Conservation (phyloP, 2,329 filamentous ascomycete species). For the Nigrospora osmanthi region DNA sequence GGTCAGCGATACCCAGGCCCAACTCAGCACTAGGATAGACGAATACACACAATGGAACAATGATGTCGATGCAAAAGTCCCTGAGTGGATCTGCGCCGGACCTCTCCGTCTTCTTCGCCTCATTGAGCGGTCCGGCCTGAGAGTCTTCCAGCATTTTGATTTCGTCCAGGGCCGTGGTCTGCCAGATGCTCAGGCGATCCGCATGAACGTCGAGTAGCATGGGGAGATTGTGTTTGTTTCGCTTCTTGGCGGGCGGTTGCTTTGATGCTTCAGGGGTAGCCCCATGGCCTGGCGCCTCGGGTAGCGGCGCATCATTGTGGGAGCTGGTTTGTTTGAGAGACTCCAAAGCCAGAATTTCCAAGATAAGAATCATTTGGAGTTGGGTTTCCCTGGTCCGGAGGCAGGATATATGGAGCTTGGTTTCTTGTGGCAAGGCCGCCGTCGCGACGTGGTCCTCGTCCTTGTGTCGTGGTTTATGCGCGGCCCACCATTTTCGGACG, state of each 20-base stretch:
- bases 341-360: slow-evolving; percentile 69
- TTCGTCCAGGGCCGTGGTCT: slow-evolving; percentile 62
- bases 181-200: slow-evolving; percentile 77
- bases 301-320: slow-evolving; percentile 34
- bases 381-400: slow-evolving; percentile 71
- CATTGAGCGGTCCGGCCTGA: slow-evolving; percentile 25
- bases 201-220: slow-evolving; percentile 65
- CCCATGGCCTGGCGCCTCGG: slow-evolving; percentile 26
- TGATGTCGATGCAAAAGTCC: slow-evolving; percentile 74
- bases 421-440: slow-evolving; percentile 35
- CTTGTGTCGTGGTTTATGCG: slow-evolving; percentile 40
- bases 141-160: slow-evolving; percentile 41
- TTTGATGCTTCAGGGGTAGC: slow-evolving; percentile 22
- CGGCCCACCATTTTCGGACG: slow-evolving; percentile 64
- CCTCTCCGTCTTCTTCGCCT: slow-evolving; percentile 30
- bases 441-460: slow-evolving; percentile 39
- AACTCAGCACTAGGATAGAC: no score
- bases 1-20: slow-evolving; percentile 23
- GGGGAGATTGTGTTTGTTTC: slow-evolving; percentile 55
- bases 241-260: slow-evolving; percentile 39
- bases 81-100: slow-evolving; percentile 54
- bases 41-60: slow-evolving; percentile 63
- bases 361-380: slow-evolving; percentile 69
- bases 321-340: slow-evolving; percentile 25
- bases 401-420: slow-evolving; percentile 55